A percentile compares a stretch with the other conserved stretches of the same genome.
These are phyloP conservation scores for Aspergillus mulundensis DNA, from an alignment of 495 filamentous ascomycete genomes.

Conservation along the genomic window DNA sequence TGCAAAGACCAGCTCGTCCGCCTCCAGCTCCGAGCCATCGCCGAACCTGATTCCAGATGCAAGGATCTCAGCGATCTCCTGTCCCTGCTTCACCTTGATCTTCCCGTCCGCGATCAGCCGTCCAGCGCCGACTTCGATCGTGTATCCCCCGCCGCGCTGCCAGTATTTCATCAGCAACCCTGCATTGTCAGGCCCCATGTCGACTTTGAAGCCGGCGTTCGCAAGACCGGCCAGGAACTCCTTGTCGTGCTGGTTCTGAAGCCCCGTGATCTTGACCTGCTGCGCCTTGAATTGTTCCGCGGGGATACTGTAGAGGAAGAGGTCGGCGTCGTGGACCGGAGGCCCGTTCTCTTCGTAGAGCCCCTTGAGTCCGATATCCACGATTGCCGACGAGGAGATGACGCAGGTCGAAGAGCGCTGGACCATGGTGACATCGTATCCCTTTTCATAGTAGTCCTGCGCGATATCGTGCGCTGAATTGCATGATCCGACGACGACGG, in stretches of 20 bases:
- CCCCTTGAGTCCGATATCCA: conserved; percentile 50
- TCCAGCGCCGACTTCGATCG: conserved; percentile 70
- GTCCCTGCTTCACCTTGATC: conserved; percentile 70
- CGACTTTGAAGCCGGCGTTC: conserved; percentile 65
- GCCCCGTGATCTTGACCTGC: background rate
- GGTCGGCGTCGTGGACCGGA: conserved; percentile 58
- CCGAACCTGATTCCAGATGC: conserved; percentile 58
- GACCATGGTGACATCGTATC: conserved; percentile 79
- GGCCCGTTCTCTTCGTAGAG: conserved; percentile 60
- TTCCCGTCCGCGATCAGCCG: conserved; percentile 72
- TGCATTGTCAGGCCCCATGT: conserved; percentile 59
- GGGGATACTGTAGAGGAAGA: conserved; percentile 47
- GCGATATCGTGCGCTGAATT: conserved; percentile 82
- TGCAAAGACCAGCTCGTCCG: conserved; percentile 78
- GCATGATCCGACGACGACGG: conserved; percentile 72
- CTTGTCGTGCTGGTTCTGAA: conserved; percentile 4
- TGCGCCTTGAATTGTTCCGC: background rate
- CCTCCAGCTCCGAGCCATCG: conserved; percentile 63
- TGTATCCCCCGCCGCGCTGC: conserved; percentile 73
- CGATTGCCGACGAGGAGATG: conserved; percentile 51
- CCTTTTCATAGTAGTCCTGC: conserved; percentile 76
- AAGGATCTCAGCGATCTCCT: conserved; percentile 58
- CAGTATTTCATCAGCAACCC: conserved; percentile 75
- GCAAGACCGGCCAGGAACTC: background rate
- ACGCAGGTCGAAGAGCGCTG: conserved; percentile 75